These are phyloP conservation scores for Blumeria hordei DNA, from an alignment of 2,329 filamentous ascomycete species.

Conservation along the genomic window DNA sequence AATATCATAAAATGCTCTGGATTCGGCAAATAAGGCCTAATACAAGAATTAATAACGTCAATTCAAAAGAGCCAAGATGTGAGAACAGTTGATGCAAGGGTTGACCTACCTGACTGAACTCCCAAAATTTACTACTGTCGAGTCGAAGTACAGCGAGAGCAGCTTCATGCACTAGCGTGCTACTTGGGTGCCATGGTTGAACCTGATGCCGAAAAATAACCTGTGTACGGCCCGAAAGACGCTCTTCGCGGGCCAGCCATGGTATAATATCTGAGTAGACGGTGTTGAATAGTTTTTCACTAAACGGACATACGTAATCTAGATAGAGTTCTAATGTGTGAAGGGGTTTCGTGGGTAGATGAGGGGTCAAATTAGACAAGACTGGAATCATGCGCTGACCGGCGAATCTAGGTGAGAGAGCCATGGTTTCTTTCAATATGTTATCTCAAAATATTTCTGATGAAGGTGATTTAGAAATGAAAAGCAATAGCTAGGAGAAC, in stretches of 20 bases:
- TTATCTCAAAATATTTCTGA: conserved; percentile 4
- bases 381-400: conserved; percentile 35
- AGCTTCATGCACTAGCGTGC: conserved; percentile 60
- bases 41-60: background rate
- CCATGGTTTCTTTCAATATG: conserved; percentile 25
- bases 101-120: conserved; percentile 31
- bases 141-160: conserved; percentile 55
- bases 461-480: too few relatives aligned
- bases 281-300: conserved; percentile 47
- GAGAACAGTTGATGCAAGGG: background rate
- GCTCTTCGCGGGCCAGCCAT: conserved; percentile 26
- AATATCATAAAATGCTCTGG: conserved; percentile 64
- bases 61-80: background rate
- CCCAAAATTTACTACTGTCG: conserved; percentile 50
- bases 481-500: too few relatives aligned
- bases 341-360: conserved; percentile 18
- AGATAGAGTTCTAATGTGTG: conserved; percentile 47
- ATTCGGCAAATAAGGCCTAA: conserved; percentile 28
- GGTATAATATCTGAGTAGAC: conserved; percentile 43
- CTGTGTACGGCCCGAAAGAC: conserved; percentile 34
- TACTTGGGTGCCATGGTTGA: conserved; percentile 86
- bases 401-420: conserved; percentile 53
- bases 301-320: conserved; percentile 76
- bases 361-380: too few relatives aligned
- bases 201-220: conserved; percentile 79